Conservation (phyloP, 1,284 basidiomycete species). For the Cryptococcus hybrid region DNA sequence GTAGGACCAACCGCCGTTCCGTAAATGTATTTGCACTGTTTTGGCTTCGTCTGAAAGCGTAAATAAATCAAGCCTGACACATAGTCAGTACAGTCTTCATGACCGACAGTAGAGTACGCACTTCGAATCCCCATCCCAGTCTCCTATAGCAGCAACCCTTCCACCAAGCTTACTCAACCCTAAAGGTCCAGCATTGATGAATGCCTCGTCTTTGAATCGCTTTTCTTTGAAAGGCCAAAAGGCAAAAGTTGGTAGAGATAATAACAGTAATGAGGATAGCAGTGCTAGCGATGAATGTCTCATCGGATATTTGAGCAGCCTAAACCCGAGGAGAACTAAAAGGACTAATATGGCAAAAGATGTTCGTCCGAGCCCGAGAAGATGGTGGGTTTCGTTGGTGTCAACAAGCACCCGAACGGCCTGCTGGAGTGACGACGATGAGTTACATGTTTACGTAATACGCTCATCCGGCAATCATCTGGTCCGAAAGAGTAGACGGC, state of each 20-base stretch:
- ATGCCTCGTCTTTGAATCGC: slow-evolving; percentile 79
- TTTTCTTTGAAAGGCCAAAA: slow-evolving; percentile 81
- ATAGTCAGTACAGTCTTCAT: background rate
- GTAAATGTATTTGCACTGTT: slow-evolving; percentile 70
- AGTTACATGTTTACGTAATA: too few relatives aligned
- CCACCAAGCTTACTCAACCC: slow-evolving; percentile 63
- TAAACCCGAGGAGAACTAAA: too few relatives aligned
- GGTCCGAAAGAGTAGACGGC: too few relatives aligned
- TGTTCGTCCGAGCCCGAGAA: too few relatives aligned
- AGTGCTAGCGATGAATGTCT: slow-evolving; percentile 6
- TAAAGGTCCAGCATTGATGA: slow-evolving; percentile 76
- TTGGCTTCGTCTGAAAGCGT: slow-evolving; percentile 69
- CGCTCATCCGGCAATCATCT: too few relatives aligned
- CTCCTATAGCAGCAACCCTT: slow-evolving; percentile 82
- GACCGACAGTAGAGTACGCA: slow-evolving; percentile 51
- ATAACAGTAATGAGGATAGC: background rate
- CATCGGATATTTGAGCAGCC: slow-evolving; percentile 1
- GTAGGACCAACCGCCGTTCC: slow-evolving; percentile 70
- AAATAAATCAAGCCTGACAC: slow-evolving; percentile 64
- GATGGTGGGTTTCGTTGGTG: too few relatives aligned
- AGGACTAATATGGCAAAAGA: too few relatives aligned
- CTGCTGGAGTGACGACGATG: too few relatives aligned
- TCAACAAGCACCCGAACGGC: too few relatives aligned
- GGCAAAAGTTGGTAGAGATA: slow-evolving; percentile 3
- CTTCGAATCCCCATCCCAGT: slow-evolving; percentile 95